Base-by-base conservation (phyloP, 305 asterid species). In the Ilex paraguariensis region DNA sequence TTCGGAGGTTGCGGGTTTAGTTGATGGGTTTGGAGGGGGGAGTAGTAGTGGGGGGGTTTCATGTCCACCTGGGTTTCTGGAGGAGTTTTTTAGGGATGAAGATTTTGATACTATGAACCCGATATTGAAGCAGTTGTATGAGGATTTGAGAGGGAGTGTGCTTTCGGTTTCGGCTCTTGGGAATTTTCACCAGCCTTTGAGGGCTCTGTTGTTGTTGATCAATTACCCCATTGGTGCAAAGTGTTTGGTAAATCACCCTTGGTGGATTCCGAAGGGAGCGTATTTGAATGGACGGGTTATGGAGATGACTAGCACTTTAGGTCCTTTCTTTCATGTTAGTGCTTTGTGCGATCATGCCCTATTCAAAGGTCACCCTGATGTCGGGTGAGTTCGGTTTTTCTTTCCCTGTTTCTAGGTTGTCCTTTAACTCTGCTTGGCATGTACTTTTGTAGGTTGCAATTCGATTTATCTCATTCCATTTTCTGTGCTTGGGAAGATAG, bases 311-410 rank as follows among this genome's bases (percentile, higher is more conserved):
- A 93, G 97, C 74, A 90, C 90, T 62, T 73, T 93, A 74, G 99
- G 99, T 17, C 96, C 97, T 6, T 90, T 93, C 73, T 90, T 93
- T 61, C 99, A 90, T 73, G 97, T 93, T 53, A 93, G 99, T 74
- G 97, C 99, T 56, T 79, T 93, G 70, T 90, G 91, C 49, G 99
- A 93, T 83, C 86, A 83, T 66, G 65, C 77, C 57, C 82, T 83
- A 61, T 93, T 87, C 87, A 87, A 82, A 90, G 79, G 88, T 70
- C 82, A 84, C 63, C 99, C 99, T 58, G 96, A 93, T 77, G 85
- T 93, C 73, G 99, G 99, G 99, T 93, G 75, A 80, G 88, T 78
- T 61, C 5, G 32, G 13, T 44, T 48, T 54, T 31, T 51, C 8
- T 42, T 48, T 57, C 54, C 56, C 7, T 9, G 13, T 62, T 21